Evolutionary conservation across 1,284 basidiomycete species (phyloP).

Genomic region (Leccinum pachyderme): DNA sequence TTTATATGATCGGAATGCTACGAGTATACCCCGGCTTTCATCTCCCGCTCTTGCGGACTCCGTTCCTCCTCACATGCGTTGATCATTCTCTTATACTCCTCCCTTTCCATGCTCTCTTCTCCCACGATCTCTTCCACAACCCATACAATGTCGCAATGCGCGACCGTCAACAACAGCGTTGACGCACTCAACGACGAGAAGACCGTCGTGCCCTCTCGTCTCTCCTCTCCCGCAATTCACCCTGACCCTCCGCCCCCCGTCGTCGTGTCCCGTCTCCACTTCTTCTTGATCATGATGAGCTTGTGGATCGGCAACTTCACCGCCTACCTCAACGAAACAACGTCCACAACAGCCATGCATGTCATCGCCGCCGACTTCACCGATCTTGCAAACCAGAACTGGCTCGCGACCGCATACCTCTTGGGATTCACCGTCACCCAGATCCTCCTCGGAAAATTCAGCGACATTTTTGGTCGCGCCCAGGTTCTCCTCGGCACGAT

Average conservation of each 20-base stretch:
- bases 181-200: slow-evolving; percentile 28
- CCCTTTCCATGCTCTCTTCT: slow-evolving; percentile 3
- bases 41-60: slow-evolving; percentile 8
- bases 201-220: slow-evolving; percentile 7
- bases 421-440: slow-evolving; percentile 37
- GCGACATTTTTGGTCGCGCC: slow-evolving; percentile 35
- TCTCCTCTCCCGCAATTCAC: slow-evolving; percentile 4
- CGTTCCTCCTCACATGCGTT: slow-evolving; percentile 12
- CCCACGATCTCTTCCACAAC: slow-evolving; percentile 31
- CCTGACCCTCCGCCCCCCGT: slow-evolving; percentile 20
- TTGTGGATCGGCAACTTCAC: slow-evolving; percentile 37
- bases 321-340: slow-evolving; percentile 37
- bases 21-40: slow-evolving; percentile 11
- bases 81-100: slow-evolving; percentile 30
- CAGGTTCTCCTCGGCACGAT: slow-evolving; percentile 35
- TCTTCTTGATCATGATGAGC: slow-evolving; percentile 36
- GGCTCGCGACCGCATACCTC: slow-evolving; percentile 34
- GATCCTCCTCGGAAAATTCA: slow-evolving; percentile 34
- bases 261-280: slow-evolving; percentile 25
- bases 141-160: slow-evolving; percentile 31
- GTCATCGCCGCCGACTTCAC: slow-evolving; percentile 32
- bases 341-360: slow-evolving; percentile 37
- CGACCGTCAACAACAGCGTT: slow-evolving; percentile 32
- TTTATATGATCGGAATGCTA: slow-evolving; percentile 28
- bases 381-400: slow-evolving; percentile 32